Percentiles rank a stretch among this genome's conserved stretches.
Conservation (phyloP, 2,329 filamentous ascomycete species). For the Parastagonospora avenae region DNA sequence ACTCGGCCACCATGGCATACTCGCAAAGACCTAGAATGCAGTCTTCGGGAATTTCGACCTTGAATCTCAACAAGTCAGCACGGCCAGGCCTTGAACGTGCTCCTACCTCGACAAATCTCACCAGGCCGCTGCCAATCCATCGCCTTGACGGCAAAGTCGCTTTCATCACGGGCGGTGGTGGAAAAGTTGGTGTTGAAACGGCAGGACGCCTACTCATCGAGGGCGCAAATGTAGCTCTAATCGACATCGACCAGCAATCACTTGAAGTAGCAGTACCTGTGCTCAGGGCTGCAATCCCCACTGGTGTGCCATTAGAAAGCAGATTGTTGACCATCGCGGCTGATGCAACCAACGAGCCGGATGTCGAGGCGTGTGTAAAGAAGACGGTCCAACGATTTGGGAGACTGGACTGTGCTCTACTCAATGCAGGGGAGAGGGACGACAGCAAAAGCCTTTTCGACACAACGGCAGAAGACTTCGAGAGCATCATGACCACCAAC, state of each 20-base stretch:
- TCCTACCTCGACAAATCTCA: constrained; percentile 33
- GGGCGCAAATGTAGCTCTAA: constrained; percentile 44
- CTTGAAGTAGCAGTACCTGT: constrained; percentile 33
- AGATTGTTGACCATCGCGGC: constrained; percentile 40
- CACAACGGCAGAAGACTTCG: constrained; percentile 42
- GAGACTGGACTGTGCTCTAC: constrained; percentile 32
- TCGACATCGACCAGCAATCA: constrained; percentile 40
- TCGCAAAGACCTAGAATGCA: background rate
- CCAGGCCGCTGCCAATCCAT: constrained; percentile 34
- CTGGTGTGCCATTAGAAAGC: constrained; percentile 29
- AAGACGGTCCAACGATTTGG: constrained; percentile 35
- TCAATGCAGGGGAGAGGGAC: constrained; percentile 35
- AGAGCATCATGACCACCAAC: constrained; percentile 46
- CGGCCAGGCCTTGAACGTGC: constrained; percentile 32
- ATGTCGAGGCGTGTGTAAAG: constrained; percentile 31
- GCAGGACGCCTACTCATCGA: constrained; percentile 43
- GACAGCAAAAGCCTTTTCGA: constrained; percentile 43
- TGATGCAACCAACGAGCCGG: constrained; percentile 42
- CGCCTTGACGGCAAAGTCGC: constrained; percentile 39
- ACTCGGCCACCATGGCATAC: background rate
- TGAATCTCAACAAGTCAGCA: constrained; percentile 29
- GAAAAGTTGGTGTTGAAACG: constrained; percentile 43
- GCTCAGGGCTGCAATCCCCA: constrained; percentile 29
- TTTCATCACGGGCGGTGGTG: constrained; percentile 41
- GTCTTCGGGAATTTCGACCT: constrained; percentile 23